Evolutionary conservation across 2,329 filamentous ascomycete species (phyloP), one percentile per base, ranked within the genome.

Genomic region (Xylariaceae sp.): DNA sequence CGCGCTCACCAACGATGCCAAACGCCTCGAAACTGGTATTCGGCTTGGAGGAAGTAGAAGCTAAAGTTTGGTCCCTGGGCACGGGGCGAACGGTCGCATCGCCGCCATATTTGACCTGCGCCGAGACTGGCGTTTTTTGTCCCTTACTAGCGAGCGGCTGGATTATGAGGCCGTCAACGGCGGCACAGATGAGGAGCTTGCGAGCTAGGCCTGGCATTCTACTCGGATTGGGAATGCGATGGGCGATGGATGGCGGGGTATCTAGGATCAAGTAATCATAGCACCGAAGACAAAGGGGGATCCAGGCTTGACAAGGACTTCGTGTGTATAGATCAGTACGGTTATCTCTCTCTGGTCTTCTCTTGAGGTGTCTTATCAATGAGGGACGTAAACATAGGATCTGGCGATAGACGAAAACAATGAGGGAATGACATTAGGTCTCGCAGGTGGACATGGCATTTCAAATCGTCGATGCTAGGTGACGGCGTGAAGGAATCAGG

Each of bases 121-220:
- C 75, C 18, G 83, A 75, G 51, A 72, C 66, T 22, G 78, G 70
- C 36, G 75, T 69, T 50, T 60, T 55, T 41, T 65, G 77, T 62
- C 83, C 79, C 63, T 82, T 83, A 47, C 75, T 69, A 15, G 81
- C 76, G 30, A 87, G 72, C 22, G 88, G 85, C 62, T 94, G 89
- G 40, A 96, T 77, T 56, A 95, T 75, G 45, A 96, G 77, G 49
- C 90, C 90, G 63, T 96, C 90, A 47, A 86, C 81, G 22, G 89
- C 84, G 48, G 90, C 89, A 68, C 86, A 86, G 58, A 96, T 82
- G 57, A 90, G 66, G 48, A 95, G 73, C 71, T 94, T 95, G 66
- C 88, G 86, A 51, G 87, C 83, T 53, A 95, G 74, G 57, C 80
- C 78, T 48, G 89, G 85, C 90, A 95, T 65, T 51, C 35, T 47